These are phyloP conservation scores for Beauveria sp. DNA, from an alignment of 2,329 filamentous ascomycete genomes.

Conservation along the genomic window DNA sequence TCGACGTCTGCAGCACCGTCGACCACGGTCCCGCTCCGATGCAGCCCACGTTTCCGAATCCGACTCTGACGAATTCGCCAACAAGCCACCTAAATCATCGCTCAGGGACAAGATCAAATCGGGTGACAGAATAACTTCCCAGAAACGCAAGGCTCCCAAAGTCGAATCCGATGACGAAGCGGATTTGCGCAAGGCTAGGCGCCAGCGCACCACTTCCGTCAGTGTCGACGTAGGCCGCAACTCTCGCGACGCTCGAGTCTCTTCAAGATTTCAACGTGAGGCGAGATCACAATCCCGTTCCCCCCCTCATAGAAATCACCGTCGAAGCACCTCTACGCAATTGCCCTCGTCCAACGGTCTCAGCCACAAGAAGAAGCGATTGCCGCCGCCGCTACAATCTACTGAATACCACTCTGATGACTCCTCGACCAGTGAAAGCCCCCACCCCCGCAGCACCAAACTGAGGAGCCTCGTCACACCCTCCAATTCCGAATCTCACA, in stretches of 20 bases:
- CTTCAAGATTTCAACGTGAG: slow-evolving; percentile 26
- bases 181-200: slow-evolving; percentile 45
- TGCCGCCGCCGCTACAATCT: slow-evolving; percentile 53
- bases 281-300: slow-evolving; percentile 45
- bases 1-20: slow-evolving; percentile 26
- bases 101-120: slow-evolving; percentile 40
- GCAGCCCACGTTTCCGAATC: slow-evolving; percentile 42
- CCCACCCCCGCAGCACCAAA: slow-evolving; percentile 51
- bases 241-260: slow-evolving; percentile 26
- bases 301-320: slow-evolving; percentile 50
- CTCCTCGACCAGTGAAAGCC: slow-evolving; percentile 53
- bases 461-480: slow-evolving; percentile 49
- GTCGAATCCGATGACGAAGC: slow-evolving; percentile 51
- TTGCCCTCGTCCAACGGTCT: slow-evolving; percentile 49
- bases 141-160: slow-evolving; percentile 48
- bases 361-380: slow-evolving; percentile 51
- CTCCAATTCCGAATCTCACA: slow-evolving; percentile 48
- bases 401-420: slow-evolving; percentile 62
- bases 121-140: slow-evolving; percentile 37
- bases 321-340: slow-evolving; percentile 58
- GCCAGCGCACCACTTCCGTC: slow-evolving; percentile 42
- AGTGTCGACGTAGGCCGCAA: slow-evolving; percentile 27
- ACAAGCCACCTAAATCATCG: slow-evolving; percentile 31
- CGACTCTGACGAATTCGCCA: slow-evolving; percentile 45
- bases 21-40: slow-evolving; percentile 27